Conservation (phyloP, 306 rosid species). For the Medicago arabica region DNA sequence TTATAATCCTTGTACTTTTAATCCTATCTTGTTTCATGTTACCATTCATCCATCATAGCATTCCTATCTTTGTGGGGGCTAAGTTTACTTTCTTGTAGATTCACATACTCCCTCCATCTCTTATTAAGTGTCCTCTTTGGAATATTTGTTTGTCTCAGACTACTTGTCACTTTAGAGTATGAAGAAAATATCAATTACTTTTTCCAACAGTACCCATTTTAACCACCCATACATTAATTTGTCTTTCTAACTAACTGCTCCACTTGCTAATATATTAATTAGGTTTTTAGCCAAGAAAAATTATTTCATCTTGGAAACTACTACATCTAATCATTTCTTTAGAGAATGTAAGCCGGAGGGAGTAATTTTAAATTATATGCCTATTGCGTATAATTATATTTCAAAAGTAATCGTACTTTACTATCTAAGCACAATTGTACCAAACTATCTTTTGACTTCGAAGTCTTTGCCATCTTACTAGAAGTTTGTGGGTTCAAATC, state of each 20-base stretch:
- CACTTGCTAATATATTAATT: not conserved
- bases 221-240: not conserved
- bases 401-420: not conserved
- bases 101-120: not conserved
- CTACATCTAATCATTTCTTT: not conserved
- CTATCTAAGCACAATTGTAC: not conserved
- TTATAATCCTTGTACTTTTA: too few species aligned
- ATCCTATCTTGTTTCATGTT: too few species aligned
- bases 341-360: not conserved
- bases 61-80: too few species aligned
- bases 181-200: conserved; percentile 2
- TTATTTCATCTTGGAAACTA: not conserved
- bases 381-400: not conserved
- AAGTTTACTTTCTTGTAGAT: not conserved
- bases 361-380: not conserved
- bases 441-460: not conserved
- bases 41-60: too few species aligned
- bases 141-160: not conserved
- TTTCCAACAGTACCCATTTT: not conserved
- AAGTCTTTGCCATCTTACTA: not conserved
- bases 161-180: not conserved
- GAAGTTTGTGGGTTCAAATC: too few species aligned
- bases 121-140: not conserved
- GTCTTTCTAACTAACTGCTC: not conserved
- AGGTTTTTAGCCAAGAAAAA: not conserved